These are phyloP conservation scores for Saxispiralis lemnorum DNA, from an alignment of 495 filamentous ascomycete genomes.

Conservation along the genomic window DNA sequence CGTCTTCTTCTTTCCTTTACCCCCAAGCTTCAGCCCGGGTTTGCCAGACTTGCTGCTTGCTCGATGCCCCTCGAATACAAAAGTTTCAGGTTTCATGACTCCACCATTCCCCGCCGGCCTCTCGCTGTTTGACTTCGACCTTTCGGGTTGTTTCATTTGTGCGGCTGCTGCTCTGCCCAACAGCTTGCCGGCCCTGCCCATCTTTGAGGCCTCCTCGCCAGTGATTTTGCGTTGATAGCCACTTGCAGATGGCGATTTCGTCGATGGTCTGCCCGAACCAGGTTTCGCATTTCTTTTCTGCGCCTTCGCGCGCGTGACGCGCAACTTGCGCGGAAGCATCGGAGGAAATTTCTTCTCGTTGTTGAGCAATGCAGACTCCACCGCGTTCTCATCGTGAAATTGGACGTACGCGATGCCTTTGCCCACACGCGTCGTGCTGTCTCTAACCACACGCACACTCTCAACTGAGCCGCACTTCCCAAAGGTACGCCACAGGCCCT, in stretches of 20 bases:
- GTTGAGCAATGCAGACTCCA: conserved; percentile 72
- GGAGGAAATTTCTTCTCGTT: conserved; percentile 86
- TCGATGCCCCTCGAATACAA: conserved; percentile 82
- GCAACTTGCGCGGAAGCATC: conserved; percentile 69
- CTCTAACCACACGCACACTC: conserved; percentile 82
- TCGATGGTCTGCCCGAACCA: conserved; percentile 25
- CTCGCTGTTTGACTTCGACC: not conserved
- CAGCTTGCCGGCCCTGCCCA: conserved; percentile 66
- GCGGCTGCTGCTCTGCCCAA: conserved; percentile 63
- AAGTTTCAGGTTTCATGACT: conserved; percentile 40
- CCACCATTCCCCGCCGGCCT: conserved; percentile 19
- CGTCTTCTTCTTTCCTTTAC: conserved; percentile 38
- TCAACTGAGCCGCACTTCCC: conserved; percentile 58
- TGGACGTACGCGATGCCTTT: conserved; percentile 98
- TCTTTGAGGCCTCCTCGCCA: conserved; percentile 48
- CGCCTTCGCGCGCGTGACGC: conserved; percentile 70
- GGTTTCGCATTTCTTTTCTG: conserved; percentile 42
- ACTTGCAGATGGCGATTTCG: conserved; percentile 21
- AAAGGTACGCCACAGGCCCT: conserved; percentile 87
- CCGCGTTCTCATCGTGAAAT: conserved; percentile 72
- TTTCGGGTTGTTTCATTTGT: conserved; percentile 21
- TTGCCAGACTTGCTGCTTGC: conserved; percentile 49
- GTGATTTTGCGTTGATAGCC: conserved; percentile 45
- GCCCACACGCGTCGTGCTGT: conserved; percentile 73
- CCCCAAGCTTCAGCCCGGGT: conserved; percentile 28